These are phyloP conservation scores for Aspergillus arachidicola DNA, from an alignment of 2,329 filamentous ascomycete genomes.

Conservation along the genomic window DNA sequence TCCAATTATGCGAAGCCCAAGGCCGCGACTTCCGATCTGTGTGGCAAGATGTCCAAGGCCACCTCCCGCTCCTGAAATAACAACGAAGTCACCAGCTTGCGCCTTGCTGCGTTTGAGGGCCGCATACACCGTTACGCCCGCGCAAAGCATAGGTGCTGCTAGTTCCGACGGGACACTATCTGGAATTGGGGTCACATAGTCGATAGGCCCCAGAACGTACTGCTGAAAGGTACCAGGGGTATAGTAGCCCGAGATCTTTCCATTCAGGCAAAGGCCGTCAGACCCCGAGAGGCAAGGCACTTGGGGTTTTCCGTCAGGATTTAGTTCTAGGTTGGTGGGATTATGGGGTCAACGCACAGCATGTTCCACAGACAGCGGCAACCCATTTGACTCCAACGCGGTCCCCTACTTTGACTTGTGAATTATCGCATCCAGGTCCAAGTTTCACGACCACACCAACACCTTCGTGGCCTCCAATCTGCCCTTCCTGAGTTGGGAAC, in stretches of 20 bases:
- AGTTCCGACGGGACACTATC: conserved; percentile 60
- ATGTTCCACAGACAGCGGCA: conserved; percentile 57
- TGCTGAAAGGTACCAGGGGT: conserved; percentile 71
- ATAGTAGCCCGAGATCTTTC: conserved; percentile 66
- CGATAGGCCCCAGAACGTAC: conserved; percentile 64
- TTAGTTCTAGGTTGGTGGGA: background rate
- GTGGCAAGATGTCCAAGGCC: conserved; percentile 64
- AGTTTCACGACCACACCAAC: conserved; percentile 66
- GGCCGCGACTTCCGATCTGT: conserved; percentile 59
- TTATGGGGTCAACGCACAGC: conserved; percentile 22
- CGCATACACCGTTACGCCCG: conserved; percentile 66
- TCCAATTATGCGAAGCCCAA: conserved; percentile 65
- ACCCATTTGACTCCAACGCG: conserved; percentile 72
- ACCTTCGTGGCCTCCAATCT: conserved; percentile 70
- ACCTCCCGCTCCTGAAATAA: conserved; percentile 61
- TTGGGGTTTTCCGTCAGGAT: background rate
- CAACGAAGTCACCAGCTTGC: conserved; percentile 60
- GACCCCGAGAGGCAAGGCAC: conserved; percentile 56
- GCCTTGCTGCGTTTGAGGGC: conserved; percentile 63
- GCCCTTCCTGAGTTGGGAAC: conserved; percentile 58
- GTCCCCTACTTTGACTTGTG: conserved; percentile 64
- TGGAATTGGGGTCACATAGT: conserved; percentile 71
- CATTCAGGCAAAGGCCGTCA: conserved; percentile 57
- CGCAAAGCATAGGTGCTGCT: conserved; percentile 69
- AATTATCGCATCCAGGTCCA: conserved; percentile 58